These are phyloP conservation scores for Stagonosporopsis chrysanthemi DNA, from an alignment of 2,329 filamentous ascomycete species.

Conservation along the genomic window DNA sequence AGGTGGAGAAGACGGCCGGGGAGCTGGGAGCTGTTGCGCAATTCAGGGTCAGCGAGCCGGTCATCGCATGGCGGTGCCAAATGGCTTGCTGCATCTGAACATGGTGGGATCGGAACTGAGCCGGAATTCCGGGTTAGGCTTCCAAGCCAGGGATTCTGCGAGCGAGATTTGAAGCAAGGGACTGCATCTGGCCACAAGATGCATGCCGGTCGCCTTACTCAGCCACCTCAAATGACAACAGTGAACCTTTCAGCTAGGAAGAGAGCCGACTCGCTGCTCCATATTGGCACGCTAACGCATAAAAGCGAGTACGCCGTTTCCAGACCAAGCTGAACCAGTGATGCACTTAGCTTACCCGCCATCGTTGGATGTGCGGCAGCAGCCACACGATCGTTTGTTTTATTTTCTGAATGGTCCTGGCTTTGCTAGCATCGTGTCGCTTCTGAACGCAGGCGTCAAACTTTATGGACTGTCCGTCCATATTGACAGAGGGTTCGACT, in stretches of 20 bases:
- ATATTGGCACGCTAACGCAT: background rate
- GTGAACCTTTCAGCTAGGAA: background rate
- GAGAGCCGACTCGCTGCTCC: background rate
- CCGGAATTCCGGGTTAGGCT: background rate
- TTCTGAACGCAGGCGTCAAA: background rate
- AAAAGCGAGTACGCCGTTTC: background rate
- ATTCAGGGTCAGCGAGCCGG: background rate
- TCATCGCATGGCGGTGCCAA: constrained; percentile 1
- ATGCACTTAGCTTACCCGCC: background rate
- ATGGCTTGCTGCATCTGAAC: background rate
- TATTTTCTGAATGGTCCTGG: background rate
- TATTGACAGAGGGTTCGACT: background rate
- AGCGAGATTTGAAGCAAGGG: constrained; percentile 3
- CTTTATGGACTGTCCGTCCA: background rate
- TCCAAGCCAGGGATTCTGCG: constrained; percentile 6
- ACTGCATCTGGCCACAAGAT: background rate
- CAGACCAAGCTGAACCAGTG: constrained; percentile 1
- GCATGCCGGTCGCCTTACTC: background rate
- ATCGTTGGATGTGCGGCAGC: background rate
- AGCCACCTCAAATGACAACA: background rate
- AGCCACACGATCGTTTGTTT: background rate
- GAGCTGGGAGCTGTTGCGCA: background rate
- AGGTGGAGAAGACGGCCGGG: background rate
- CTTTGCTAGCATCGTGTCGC: background rate
- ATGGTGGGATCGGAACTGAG: background rate